Percentiles rank a stretch among this genome's conserved stretches.
These are phyloP conservation scores for Hypoxylon sp. DNA, from an alignment of 2,329 filamentous ascomycete species.

Conservation along the genomic window DNA sequence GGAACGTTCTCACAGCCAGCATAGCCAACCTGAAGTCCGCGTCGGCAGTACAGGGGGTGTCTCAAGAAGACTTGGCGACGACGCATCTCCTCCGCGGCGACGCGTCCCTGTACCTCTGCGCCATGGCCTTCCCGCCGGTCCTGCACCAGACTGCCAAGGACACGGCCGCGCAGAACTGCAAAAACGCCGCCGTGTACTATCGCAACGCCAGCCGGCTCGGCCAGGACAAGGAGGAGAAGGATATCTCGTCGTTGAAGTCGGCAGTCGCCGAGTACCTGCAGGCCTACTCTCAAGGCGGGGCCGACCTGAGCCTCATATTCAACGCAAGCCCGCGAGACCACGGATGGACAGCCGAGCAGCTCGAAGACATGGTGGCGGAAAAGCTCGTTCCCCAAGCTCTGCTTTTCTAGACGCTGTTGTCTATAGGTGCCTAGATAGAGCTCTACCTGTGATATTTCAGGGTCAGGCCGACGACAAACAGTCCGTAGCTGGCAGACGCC, in stretches of 20 bases:
- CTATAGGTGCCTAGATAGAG: no score
- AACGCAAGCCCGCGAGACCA: constrained; percentile 22
- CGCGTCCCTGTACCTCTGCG: constrained; percentile 39
- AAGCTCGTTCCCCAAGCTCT: constrained; percentile 29
- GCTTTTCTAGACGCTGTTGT: constrained; percentile 25
- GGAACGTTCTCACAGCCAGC: constrained; percentile 40
- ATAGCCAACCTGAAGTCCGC: constrained; percentile 36
- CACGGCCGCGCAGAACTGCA: constrained; percentile 38
- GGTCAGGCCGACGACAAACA: no score
- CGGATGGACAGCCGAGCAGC: constrained; percentile 34
- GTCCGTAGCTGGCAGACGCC: no score
- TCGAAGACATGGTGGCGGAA: constrained; percentile 38
- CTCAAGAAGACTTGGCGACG: constrained; percentile 35
- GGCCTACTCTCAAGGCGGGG: constrained; percentile 14
- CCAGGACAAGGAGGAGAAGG: constrained; percentile 28
- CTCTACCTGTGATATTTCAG: no score
- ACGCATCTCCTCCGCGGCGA: constrained; percentile 45
- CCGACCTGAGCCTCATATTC: constrained; percentile 21
- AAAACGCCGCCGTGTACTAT: constrained; percentile 45
- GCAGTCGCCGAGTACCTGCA: constrained; percentile 31
- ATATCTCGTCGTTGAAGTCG: constrained; percentile 26
- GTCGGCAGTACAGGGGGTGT: constrained; percentile 31
- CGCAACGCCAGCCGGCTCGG: constrained; percentile 43
- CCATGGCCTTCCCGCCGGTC: constrained; percentile 39
- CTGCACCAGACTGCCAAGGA: constrained; percentile 36